These are phyloP conservation scores for Globisporangium ultimum DNA, from an alignment of 352 stramenopile species.

Conservation along the genomic window DNA sequence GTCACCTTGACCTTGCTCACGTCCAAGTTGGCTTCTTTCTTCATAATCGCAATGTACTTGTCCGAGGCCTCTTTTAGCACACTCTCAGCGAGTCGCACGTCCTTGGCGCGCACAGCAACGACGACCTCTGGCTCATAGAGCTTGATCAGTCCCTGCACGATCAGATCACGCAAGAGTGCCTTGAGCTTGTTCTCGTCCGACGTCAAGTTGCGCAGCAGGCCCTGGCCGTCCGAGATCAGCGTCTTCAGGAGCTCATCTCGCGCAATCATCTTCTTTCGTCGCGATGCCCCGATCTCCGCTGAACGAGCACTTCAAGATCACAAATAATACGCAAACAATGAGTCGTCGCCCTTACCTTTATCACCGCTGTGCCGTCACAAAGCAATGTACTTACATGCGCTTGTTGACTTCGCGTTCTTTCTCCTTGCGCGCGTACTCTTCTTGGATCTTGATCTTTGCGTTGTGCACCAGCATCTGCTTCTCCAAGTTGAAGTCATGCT, in stretches of 20 bases:
- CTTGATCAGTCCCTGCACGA: slow-evolving; percentile 98
- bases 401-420: slow-evolving; percentile 96
- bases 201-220: slow-evolving; percentile 41
- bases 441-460: slow-evolving; percentile 97
- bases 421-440: slow-evolving; percentile 97
- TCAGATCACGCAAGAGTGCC: slow-evolving; percentile 93
- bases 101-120: slow-evolving; percentile 89
- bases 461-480: slow-evolving; percentile 99
- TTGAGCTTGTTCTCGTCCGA: slow-evolving; percentile 90
- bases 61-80: slow-evolving; percentile 85
- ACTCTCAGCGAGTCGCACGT: slow-evolving; percentile 86
- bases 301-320: slow-evolving; percentile 64
- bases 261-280: slow-evolving; percentile 97
- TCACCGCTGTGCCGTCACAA: background rate
- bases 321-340: background rate
- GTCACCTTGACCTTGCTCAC: slow-evolving; percentile 88
- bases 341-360: background rate
- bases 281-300: slow-evolving; percentile 92
- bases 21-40: slow-evolving; percentile 90
- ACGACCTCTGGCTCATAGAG: slow-evolving; percentile 95
- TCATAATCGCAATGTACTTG: slow-evolving; percentile 84
- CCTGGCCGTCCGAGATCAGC: slow-evolving; percentile 66
- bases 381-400: slow-evolving; percentile 56
- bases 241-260: slow-evolving; percentile 89
- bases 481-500: slow-evolving; percentile 99